Percentiles rank a stretch among this genome's conserved stretches.
These are phyloP conservation scores for Ceratobasidium sp. DNA, from an alignment of 1,284 basidiomycete genomes.

Conservation along the genomic window DNA sequence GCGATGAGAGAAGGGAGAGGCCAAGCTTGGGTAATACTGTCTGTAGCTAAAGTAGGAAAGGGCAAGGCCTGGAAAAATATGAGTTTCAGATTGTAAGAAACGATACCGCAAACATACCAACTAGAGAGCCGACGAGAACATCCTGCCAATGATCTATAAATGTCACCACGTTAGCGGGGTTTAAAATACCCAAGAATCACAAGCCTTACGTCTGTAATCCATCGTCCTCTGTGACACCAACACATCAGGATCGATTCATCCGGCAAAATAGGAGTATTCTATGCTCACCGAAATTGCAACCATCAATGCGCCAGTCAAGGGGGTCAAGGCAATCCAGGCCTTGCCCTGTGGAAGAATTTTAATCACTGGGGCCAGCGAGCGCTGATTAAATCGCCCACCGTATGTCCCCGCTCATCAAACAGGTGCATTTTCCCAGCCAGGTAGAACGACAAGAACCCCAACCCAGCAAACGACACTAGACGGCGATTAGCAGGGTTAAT, in stretches of 20 bases:
- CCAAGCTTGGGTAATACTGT: conserved; percentile 75
- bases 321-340: conserved; percentile 81
- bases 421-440: conserved; percentile 90
- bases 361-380: neutral
- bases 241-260: neutral
- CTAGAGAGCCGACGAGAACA: conserved; percentile 76
- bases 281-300: conserved; percentile 75
- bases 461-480: conserved; percentile 87
- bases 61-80: conserved; percentile 55
- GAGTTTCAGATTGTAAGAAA: neutral
- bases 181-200: neutral
- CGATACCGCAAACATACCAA: conserved; percentile 55
- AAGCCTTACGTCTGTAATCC: conserved; percentile 78
- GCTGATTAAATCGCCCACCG: conserved; percentile 48
- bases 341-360: conserved; percentile 58
- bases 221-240: conserved; percentile 65
- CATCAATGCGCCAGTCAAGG: conserved; percentile 78
- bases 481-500: conserved; percentile 25
- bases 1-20: conserved; percentile 63
- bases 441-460: conserved; percentile 89
- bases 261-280: neutral
- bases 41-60: conserved; percentile 82
- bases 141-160: conserved; percentile 84
- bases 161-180: neutral
- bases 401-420: conserved; percentile 81